A percentile compares a stretch with the other conserved stretches of the same genome.
Conservation (phyloP, 2,329 filamentous ascomycete genomes). For the Ciborinia camelliae region DNA sequence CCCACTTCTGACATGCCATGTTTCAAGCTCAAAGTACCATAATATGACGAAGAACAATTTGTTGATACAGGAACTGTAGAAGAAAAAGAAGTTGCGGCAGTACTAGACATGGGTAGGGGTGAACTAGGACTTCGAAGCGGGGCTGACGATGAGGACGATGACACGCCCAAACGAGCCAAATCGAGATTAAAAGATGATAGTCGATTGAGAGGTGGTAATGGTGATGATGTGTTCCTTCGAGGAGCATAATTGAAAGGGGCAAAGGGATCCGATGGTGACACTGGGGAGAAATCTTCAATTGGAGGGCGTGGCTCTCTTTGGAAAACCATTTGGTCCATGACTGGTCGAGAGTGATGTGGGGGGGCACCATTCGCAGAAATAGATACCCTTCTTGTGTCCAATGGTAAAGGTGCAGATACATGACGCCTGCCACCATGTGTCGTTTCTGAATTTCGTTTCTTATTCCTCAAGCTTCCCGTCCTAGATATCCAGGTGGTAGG, state of each 20-base stretch:
- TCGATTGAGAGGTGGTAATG: constrained; percentile 52
- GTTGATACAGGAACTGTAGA: constrained; percentile 45
- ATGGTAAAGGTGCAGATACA: constrained; percentile 50
- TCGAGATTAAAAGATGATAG: constrained; percentile 56
- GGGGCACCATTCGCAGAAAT: constrained; percentile 30
- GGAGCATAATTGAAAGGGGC: constrained; percentile 25
- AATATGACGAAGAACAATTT: constrained; percentile 30
- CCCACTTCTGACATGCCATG: constrained; percentile 31
- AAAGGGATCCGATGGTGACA: constrained; percentile 31
- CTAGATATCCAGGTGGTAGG: constrained; percentile 55
- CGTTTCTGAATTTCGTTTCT: constrained; percentile 49
- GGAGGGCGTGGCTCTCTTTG: constrained; percentile 24
- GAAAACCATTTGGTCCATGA: constrained; percentile 31
- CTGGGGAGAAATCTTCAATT: constrained; percentile 25
- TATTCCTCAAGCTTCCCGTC: constrained; percentile 54
- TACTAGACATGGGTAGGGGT: constrained; percentile 33
- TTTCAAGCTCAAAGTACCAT: constrained; percentile 25
- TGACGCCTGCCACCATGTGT: constrained; percentile 48
- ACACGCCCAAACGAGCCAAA: constrained; percentile 45
- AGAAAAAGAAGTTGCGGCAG: constrained; percentile 39
- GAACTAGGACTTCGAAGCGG: constrained; percentile 32
- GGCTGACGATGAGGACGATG: constrained; percentile 41
- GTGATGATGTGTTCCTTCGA: constrained; percentile 50
- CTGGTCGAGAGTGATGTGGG: constrained; percentile 23
- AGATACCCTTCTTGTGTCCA: constrained; percentile 31